A percentile compares a stretch with the other conserved stretches of the same genome.
phyloP scores from a whole-genome alignment of 2,329 filamentous ascomycete species.

The Thelonectria discophora region DNA sequence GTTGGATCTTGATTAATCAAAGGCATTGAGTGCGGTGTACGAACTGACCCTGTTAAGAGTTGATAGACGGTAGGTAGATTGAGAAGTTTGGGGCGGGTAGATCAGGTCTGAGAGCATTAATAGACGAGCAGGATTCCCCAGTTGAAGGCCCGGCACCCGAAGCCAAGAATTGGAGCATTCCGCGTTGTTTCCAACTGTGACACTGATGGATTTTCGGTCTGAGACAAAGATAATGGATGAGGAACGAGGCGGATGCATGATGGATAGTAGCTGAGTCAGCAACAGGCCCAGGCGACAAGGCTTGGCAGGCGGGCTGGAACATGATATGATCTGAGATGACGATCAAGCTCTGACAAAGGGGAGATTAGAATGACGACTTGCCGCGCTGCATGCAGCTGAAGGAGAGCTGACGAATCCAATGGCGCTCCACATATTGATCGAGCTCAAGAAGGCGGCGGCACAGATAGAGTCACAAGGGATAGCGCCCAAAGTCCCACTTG shows the following conservation, averaged over 20 bases:
- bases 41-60: not conserved
- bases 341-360: not conserved
- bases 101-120: not conserved
- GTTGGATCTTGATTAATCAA: slow-evolving; percentile 40
- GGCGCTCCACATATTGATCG: not conserved
- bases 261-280: no score
- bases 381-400: not conserved
- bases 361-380: not conserved
- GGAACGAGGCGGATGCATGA: no score
- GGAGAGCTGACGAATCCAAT: slow-evolving; percentile 12
- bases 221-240: no score
- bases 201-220: no score
- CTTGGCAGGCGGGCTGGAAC: not conserved
- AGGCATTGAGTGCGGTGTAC: not conserved
- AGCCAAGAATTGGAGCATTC: not conserved
- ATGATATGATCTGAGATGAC: not conserved
- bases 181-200: not conserved
- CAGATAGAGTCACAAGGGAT: not conserved
- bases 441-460: not conserved
- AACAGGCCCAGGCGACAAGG: not conserved
- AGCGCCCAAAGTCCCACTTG: not conserved
- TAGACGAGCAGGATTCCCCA: not conserved
- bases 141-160: not conserved
- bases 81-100: not conserved
- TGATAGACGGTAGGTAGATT: not conserved